Conservation (phyloP, 2,329 filamentous ascomycete species). For the Fonsecaea pedrosoi region DNA sequence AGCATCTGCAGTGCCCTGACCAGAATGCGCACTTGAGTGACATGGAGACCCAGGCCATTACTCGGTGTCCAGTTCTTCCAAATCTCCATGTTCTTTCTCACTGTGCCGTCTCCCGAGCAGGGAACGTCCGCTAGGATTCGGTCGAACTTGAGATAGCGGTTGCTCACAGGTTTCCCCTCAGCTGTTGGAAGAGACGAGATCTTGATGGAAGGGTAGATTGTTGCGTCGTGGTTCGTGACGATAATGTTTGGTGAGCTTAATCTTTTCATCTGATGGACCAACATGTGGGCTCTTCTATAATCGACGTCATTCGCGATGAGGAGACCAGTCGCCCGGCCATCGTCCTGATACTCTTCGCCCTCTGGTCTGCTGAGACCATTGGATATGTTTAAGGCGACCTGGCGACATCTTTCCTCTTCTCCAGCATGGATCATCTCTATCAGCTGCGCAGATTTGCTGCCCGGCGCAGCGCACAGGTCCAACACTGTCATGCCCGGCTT, state of each 20-base stretch:
- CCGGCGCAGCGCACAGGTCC: conserved; percentile 94
- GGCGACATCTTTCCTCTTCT: conserved; percentile 83
- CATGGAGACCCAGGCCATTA: conserved; percentile 84
- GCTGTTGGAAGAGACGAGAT: conserved; percentile 67
- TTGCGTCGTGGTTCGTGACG: conserved; percentile 97
- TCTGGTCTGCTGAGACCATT: conserved; percentile 64
- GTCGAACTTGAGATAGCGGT: conserved; percentile 91
- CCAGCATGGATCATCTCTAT: conserved; percentile 92
- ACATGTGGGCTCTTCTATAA: conserved; percentile 95
- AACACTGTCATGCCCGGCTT: conserved; percentile 89
- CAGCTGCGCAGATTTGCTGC: conserved; percentile 94
- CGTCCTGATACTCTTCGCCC: conserved; percentile 67
- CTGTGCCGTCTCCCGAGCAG: conserved; percentile 92
- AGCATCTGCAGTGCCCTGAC: conserved; percentile 93
- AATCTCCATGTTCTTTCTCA: conserved; percentile 88
- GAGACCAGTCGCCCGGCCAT: conserved; percentile 86
- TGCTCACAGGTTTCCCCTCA: conserved; percentile 61
- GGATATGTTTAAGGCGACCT: conserved; percentile 70
- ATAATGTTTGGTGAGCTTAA: conserved; percentile 95
- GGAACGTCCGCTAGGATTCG: conserved; percentile 95
- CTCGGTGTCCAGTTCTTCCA: conserved; percentile 95
- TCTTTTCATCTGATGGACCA: conserved; percentile 97
- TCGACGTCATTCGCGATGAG: conserved; percentile 96
- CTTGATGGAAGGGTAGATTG: conserved; percentile 89
- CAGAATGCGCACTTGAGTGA: conserved; percentile 86